phyloP scores from a whole-genome alignment of 2,329 filamentous ascomycete species.

The Alternaria sp. region DNA sequence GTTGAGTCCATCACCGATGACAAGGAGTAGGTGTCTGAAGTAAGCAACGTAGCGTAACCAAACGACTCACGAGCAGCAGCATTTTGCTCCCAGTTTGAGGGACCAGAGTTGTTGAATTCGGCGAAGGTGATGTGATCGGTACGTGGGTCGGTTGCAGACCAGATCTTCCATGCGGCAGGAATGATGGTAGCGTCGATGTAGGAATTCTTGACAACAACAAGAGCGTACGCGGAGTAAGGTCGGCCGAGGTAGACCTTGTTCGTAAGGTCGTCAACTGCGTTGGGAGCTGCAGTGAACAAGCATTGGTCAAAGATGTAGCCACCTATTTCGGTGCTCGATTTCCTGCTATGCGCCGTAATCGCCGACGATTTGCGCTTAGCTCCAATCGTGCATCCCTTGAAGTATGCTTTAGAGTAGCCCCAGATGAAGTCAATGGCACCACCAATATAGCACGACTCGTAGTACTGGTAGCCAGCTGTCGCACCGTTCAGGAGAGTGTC shows the following conservation, averaged over 20 bases:
- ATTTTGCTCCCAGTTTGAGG: constrained; percentile 48
- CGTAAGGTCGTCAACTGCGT: constrained; percentile 41
- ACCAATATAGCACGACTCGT: constrained; percentile 63
- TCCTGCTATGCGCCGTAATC: constrained; percentile 37
- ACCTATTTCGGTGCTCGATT: constrained; percentile 36
- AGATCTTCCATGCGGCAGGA: constrained; percentile 64
- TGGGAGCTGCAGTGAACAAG: constrained; percentile 51
- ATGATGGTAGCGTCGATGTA: constrained; percentile 63
- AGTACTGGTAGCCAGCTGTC: constrained; percentile 61
- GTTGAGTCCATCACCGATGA: constrained; percentile 48
- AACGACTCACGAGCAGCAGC: constrained; percentile 47
- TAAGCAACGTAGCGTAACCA: constrained; percentile 45
- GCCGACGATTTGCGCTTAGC: constrained; percentile 48
- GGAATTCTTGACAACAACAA: constrained; percentile 60
- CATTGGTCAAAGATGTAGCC: constrained; percentile 64
- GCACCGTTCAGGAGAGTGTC: constrained; percentile 55
- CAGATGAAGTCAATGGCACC: constrained; percentile 68
- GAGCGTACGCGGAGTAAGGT: constrained; percentile 59
- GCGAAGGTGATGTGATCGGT: constrained; percentile 63
- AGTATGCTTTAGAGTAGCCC: constrained; percentile 61
- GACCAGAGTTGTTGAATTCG: constrained; percentile 67
- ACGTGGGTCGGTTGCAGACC: constrained; percentile 59
- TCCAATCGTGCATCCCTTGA: constrained; percentile 58
- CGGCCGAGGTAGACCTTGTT: constrained; percentile 59
- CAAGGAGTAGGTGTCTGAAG: constrained; percentile 47